These are phyloP conservation scores for Plasmodium chabaudi DNA, from an alignment of 169 alveolate species.

Conservation along the genomic window DNA sequence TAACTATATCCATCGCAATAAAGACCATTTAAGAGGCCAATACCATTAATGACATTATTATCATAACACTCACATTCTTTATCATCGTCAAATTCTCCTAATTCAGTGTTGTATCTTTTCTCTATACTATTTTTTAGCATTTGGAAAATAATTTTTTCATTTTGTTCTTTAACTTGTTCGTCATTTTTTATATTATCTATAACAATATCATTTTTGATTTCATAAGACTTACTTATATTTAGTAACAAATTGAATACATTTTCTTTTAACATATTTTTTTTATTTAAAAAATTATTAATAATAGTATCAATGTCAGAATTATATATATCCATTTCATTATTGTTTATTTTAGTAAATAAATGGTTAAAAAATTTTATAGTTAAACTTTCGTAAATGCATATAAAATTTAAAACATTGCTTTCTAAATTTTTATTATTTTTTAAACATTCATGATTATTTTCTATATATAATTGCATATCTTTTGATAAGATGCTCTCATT, in stretches of 20 bases:
- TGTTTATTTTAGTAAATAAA: conserved; percentile 57
- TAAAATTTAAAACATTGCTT: conserved; percentile 35
- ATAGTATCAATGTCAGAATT: conserved; percentile 36
- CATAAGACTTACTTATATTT: conserved; percentile 50
- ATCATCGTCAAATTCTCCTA: background rate
- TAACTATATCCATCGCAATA: too few species aligned
- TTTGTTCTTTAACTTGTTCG: conserved; percentile 50
- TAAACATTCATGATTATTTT: conserved; percentile 14
- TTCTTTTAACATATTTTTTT: conserved; percentile 64
- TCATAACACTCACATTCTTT: background rate
- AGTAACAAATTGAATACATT: conserved; percentile 52
- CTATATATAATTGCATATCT: conserved; percentile 25
- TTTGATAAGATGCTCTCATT: conserved; percentile 9
- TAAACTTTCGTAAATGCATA: conserved; percentile 46
- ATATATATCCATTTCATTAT: conserved; percentile 51
- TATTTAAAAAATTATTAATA: conserved; percentile 49
- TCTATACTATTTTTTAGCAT: conserved; percentile 46
- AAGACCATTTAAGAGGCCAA: too few species aligned
- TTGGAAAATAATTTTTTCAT: conserved; percentile 63
- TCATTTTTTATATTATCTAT: conserved; percentile 35
- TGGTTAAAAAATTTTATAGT: conserved; percentile 65
- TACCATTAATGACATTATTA: too few species aligned
- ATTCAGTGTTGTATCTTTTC: background rate
- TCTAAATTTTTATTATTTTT: conserved; percentile 34
- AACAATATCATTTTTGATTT: conserved; percentile 34